Base-by-base conservation (phyloP, 1,139 yeast genomes). In the Hansenula sp. region DNA sequence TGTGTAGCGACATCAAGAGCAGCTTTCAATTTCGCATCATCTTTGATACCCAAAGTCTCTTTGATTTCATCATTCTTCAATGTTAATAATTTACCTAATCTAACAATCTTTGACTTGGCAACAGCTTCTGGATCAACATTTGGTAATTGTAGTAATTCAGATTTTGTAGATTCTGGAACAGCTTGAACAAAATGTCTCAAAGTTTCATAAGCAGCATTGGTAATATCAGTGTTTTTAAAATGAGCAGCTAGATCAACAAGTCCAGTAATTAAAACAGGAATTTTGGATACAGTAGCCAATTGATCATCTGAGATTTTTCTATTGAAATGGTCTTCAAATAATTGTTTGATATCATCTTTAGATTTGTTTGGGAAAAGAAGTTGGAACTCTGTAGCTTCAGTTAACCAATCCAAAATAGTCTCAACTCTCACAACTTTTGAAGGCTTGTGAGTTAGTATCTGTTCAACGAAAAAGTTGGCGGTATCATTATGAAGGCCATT, bases 401-500 rank as follows among this genome's bases (percentile, higher is more conserved):
- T 69, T 34, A 90, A 55, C 73, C 83, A 76, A 35, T 75, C 71
- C 45, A 89, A 64, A 32, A 92, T 66, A 16, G 70, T 62, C 38
- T 73, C 77, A 36, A 72, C 64, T 27, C 87, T 76, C 37, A 82
- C 70, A 34, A 84, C 73, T 46, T 81, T 79, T 43, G 89, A 81
- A 17, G 95, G 95, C 62, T 84, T 86, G 60, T 81, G 80, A 59
- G 82, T 85, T 44, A 83, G 69, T 57, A 84, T 62, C 47, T 72
- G 70, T 46, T 80, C 77, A 33, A 80, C 76, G 55, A 85, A 86
- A 38, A 68, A 59, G 7, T 86, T 79, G 9, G 98, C 96, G 19
- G 97, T 85, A 25, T 78, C 77, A 37, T 85, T 81, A 52, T 86
- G 88, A 47, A 94, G 71, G 2, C 96, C 96, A 55, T 78, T 80